Percentiles rank a stretch among this genome's conserved stretches.
Conservation (phyloP, 1,284 basidiomycete genomes). For the Lentinus polychrous region DNA sequence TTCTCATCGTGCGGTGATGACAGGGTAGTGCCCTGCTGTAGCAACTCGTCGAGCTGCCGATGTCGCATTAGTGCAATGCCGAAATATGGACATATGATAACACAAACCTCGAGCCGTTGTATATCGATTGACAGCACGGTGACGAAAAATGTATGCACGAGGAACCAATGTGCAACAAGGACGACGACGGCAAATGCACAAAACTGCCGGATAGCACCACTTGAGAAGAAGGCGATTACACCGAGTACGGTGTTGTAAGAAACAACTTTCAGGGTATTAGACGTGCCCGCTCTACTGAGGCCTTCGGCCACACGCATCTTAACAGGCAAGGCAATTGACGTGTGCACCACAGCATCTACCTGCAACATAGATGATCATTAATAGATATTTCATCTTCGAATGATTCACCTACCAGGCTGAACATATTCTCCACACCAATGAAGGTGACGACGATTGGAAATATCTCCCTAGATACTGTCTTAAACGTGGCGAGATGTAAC, state of each 20-base stretch:
- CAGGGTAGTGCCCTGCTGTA: slow-evolving; percentile 57
- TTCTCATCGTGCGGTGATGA: slow-evolving; percentile 30
- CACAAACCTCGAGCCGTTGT: slow-evolving; percentile 73
- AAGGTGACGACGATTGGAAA: slow-evolving; percentile 94
- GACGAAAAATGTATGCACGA: slow-evolving; percentile 89
- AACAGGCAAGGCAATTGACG: slow-evolving; percentile 85
- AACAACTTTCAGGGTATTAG: slow-evolving; percentile 88
- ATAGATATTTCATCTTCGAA: neutral
- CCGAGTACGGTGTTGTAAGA: slow-evolving; percentile 82
- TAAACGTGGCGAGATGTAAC: slow-evolving; percentile 8
- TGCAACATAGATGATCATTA: slow-evolving; percentile 22
- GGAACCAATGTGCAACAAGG: slow-evolving; percentile 92
- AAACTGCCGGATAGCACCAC: slow-evolving; percentile 86
- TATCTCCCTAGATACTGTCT: slow-evolving; percentile 52
- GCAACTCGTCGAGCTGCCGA: slow-evolving; percentile 65
- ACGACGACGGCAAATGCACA: slow-evolving; percentile 93
- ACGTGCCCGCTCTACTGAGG: slow-evolving; percentile 80
- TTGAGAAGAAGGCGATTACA: slow-evolving; percentile 71
- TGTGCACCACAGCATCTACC: slow-evolving; percentile 87
- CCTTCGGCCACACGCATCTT: slow-evolving; percentile 91
- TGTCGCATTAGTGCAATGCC: neutral
- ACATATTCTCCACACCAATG: slow-evolving; percentile 97
- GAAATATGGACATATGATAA: neutral
- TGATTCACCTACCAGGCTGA: slow-evolving; percentile 64
- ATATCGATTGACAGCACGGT: slow-evolving; percentile 89